A percentile compares a stretch with the other conserved stretches of the same genome.
Evolutionary conservation across 805 yeast genomes (phyloP).

Genomic region (Candida hungchunana): DNA sequence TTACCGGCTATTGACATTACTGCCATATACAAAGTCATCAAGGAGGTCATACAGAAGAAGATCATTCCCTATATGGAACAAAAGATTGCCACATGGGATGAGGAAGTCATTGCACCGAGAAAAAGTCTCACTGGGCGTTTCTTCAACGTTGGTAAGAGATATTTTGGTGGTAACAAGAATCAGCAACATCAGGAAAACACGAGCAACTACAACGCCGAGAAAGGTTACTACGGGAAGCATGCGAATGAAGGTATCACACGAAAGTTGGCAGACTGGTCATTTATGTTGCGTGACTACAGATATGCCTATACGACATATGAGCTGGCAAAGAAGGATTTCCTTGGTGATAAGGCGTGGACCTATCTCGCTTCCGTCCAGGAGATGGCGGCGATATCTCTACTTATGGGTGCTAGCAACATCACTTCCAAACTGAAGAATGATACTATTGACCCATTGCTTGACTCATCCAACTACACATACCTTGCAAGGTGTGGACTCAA

Average conservation of each 20-base stretch:
- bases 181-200: constrained; percentile 22
- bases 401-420: constrained; percentile 50
- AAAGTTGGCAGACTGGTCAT: constrained; percentile 87
- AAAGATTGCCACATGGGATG: constrained; percentile 81
- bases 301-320: constrained; percentile 84
- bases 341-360: constrained; percentile 74
- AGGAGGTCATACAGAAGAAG: constrained; percentile 34
- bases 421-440: constrained; percentile 39
- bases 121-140: constrained; percentile 71
- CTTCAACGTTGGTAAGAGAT: constrained; percentile 60
- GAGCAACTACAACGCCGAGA: constrained; percentile 43
- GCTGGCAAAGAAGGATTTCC: constrained; percentile 69
- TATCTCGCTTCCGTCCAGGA: constrained; percentile 84
- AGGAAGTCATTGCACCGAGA: constrained; percentile 70
- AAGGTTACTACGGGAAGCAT: constrained; percentile 55
- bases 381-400: constrained; percentile 70
- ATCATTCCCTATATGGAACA: constrained; percentile 79
- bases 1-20: constrained; percentile 15
- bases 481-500: constrained; percentile 65
- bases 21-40: constrained; percentile 19
- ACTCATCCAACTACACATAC: constrained; percentile 70
- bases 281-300: constrained; percentile 86
- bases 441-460: constrained; percentile 45
- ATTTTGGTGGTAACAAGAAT: constrained; percentile 33
- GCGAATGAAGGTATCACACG: constrained; percentile 72